Evolutionary conservation across 1,284 basidiomycete genomes (phyloP).

Genomic region (Volvariella surrecta): DNA sequence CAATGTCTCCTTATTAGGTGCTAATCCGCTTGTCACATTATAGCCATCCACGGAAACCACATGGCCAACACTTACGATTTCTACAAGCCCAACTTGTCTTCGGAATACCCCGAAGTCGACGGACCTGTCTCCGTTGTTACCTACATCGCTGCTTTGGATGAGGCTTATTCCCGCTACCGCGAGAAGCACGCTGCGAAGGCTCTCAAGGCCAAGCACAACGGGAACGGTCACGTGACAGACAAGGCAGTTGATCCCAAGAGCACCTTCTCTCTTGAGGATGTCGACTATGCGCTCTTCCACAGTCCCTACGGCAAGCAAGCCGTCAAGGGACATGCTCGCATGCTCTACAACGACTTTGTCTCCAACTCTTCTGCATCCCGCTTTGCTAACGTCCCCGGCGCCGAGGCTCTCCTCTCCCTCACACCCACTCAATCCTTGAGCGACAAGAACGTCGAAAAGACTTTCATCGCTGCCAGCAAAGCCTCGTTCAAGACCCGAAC

Average conservation of each 20-base stretch:
- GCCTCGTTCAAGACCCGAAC: conserved; percentile 65
- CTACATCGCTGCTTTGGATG: conserved; percentile 92
- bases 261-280: conserved; percentile 64
- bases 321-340: conserved; percentile 93
- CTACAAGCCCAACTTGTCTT: conserved; percentile 91
- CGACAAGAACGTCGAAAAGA: conserved; percentile 95
- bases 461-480: conserved; percentile 74
- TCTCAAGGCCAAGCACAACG: conserved; percentile 39
- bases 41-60: conserved; percentile 94
- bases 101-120: conserved; percentile 96
- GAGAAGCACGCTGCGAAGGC: conserved; percentile 69
- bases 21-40: conserved; percentile 4
- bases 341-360: conserved; percentile 91
- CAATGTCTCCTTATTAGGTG: conserved; percentile 5
- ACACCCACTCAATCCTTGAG: conserved; percentile 71
- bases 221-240: conserved; percentile 22
- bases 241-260: conserved; percentile 20
- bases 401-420: conserved; percentile 60
- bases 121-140: conserved; percentile 95
- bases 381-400: conserved; percentile 69
- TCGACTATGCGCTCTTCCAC: conserved; percentile 92
- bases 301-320: conserved; percentile 97
- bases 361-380: conserved; percentile 64
- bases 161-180: conserved; percentile 82
- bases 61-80: conserved; percentile 99